Conservation (phyloP, 495 filamentous ascomycete species). For the Elasticomyces elasticus region DNA sequence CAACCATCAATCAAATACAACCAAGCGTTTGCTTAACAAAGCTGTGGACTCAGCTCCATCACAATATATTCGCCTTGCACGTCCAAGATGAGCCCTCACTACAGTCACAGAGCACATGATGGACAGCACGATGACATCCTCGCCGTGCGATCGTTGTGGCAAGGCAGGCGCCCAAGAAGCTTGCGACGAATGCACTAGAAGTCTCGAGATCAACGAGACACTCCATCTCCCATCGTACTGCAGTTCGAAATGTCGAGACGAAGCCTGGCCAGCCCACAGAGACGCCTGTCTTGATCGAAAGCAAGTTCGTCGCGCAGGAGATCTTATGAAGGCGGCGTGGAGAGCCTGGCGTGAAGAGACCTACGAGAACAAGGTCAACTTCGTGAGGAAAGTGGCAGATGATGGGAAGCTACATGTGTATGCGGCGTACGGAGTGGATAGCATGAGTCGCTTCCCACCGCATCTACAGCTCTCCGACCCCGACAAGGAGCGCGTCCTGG, state of each 20-base stretch:
- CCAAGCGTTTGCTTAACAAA: no score
- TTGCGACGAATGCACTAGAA: constrained; percentile 38
- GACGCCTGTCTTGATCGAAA: constrained; percentile 2
- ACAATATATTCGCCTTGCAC: not conserved
- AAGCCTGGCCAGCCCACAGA: constrained; percentile 4
- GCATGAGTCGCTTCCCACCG: not conserved
- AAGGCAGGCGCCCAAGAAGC: constrained; percentile 32
- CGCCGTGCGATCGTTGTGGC: not conserved
- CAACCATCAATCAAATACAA: no score
- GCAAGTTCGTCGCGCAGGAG: constrained; percentile 4
- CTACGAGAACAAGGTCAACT: not conserved
- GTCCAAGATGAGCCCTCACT: not conserved
- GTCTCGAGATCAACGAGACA: not conserved
- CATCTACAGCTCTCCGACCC: not conserved
- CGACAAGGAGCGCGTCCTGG: not conserved
- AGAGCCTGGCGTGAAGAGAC: constrained; percentile 1
- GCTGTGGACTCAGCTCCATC: not conserved
- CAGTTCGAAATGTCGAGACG: constrained; percentile 3
- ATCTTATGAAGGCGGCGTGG: not conserved
- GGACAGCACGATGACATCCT: not conserved
- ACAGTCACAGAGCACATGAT: not conserved
- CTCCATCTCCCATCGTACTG: constrained; percentile 7
- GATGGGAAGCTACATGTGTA: not conserved
- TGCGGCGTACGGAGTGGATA: not conserved
- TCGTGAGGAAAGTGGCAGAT: not conserved